These are phyloP conservation scores for Eucalyptus polyanthemos DNA, from an alignment of 345 rosid genomes.

Conservation along the genomic window DNA sequence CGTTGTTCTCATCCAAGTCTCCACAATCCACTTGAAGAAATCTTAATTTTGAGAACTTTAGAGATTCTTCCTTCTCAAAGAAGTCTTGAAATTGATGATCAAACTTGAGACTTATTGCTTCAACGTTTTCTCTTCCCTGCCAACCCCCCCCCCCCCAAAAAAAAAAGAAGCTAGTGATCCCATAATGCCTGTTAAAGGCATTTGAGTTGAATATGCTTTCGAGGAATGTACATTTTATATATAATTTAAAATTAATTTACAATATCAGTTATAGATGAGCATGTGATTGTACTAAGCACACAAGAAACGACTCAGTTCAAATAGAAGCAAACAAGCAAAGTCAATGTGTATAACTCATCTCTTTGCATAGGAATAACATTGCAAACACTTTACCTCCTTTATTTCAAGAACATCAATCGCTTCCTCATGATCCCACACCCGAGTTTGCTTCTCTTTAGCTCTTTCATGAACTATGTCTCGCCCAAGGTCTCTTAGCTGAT, in stretches of 20 bases:
- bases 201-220: neutral
- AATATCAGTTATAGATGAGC: neutral
- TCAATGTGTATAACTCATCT: neutral
- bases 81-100: too few species aligned
- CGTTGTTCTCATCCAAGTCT: too few species aligned
- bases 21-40: too few species aligned
- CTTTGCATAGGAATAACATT: neutral
- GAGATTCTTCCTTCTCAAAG: too few species aligned
- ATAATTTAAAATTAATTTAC: neutral
- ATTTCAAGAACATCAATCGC: neutral
- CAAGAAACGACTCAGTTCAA: fast-evolving
- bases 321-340: neutral
- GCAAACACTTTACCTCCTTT: neutral
- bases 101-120: too few species aligned
- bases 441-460: neutral
- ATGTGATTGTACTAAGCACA: neutral
- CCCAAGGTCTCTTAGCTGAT: too few species aligned
- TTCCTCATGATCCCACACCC: neutral
- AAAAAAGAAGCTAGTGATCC: neutral
- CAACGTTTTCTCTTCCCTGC: too few species aligned
- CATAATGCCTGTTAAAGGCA: neutral
- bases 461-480: too few species aligned
- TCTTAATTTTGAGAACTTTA: too few species aligned
- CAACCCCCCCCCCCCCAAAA: too few species aligned
- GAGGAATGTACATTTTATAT: neutral